Evolutionary conservation across 208 protist genomes (phyloP), one percentile per base, ranked within the genome.

Genomic region (Leishmania arabica): DNA sequence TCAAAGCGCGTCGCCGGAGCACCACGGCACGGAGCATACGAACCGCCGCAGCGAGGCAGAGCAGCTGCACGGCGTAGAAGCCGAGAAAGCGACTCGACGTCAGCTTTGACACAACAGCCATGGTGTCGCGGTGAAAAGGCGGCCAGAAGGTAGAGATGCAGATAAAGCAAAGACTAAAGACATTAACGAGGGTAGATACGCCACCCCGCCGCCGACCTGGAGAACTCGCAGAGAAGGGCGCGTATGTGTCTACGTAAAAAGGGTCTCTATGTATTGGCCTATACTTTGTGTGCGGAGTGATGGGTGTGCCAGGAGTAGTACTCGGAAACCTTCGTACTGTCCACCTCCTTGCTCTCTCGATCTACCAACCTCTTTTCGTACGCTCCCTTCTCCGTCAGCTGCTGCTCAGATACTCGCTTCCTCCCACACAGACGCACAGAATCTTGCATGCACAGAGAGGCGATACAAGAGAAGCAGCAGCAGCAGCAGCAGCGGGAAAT

Each of bases 81-180:
- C 86, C 80, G 31, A 89, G 51, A n/a, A 78, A 75, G 53, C 77
- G 64, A 34, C 77, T 49, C 17, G 81, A 79, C 31, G 71, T 77
- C 40, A 88, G 65, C 73, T 88, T 88, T 2, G 85, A 88, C 2
- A 75, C 85, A 4, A 47, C 82, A 17, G 71, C 78, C 85, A 88
- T 88, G n/a, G 45, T 79, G 60, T 24, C 47, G 40, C 11, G 8
- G 34, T 40, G 27, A 3, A 40, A 42, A 45, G 21, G 31, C 37
- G 51, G 51, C 27, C 45, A 71, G 40, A 15, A 19, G 64, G n/a
- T 1, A 15, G 64, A 17, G n/a, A 71, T 15, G 17, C 66, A 1
- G n/a, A 51, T 47, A 47, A 71, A 47, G 42, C 7, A 9, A 31
- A 37, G 42, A 76, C n/a, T 47, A 47, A 64, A 76, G 51, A 47